Base-by-base conservation (phyloP, 2,329 filamentous ascomycete genomes). In the Fusarium fracticaudum region DNA sequence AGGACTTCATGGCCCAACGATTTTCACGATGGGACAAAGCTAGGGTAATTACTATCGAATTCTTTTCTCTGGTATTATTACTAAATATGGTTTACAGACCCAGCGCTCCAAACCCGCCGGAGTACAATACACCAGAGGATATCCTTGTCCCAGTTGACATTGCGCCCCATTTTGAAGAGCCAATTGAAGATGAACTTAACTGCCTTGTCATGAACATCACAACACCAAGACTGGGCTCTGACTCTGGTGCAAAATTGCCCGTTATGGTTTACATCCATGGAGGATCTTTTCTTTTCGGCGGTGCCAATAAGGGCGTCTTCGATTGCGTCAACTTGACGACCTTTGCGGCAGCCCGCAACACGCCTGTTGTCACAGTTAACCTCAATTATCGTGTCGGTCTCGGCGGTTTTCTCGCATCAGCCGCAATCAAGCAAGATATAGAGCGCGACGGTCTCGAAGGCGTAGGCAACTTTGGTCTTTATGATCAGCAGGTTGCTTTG, bases 261-360 rank as follows among this genome's bases (percentile, higher is more conserved):
- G 62, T 70, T 4, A 72, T 72, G 69, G 69, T 73, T 1, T 73
- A 67, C 20, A 70, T 73, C 20, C 69, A 72, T 8, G 71, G 71
- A 1, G 69, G 71, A 10, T 72, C 71, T 2, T 67, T 73, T 38
- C 59, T 73, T 10, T 70, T 61, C 22, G 71, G 71, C 1, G 69
- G 58, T 29, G 59, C 69, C 5, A 70, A 66, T 13, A 60, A 68
- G 10, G 48, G 41, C 15, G 58, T 43, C 7, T 67, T 40, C 24
- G 64, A 67, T 44, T 38, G 33, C 15, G 51, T 57, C n/a, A 63
- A 63, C 8, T 29, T 67, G 20, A 41, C 47, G 7, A 43, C 64
- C 12, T 35, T 55, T n/a, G 22, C 58, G 0, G 50, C 35, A 9
- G 26, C 26, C 7, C 47, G 47, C 3, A 26, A 33, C 4, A 45